Evolutionary conservation across 768 basidiomycete genomes (phyloP), one percentile per base, ranked within the genome.

Genomic region (Lactarius evosmus): DNA sequence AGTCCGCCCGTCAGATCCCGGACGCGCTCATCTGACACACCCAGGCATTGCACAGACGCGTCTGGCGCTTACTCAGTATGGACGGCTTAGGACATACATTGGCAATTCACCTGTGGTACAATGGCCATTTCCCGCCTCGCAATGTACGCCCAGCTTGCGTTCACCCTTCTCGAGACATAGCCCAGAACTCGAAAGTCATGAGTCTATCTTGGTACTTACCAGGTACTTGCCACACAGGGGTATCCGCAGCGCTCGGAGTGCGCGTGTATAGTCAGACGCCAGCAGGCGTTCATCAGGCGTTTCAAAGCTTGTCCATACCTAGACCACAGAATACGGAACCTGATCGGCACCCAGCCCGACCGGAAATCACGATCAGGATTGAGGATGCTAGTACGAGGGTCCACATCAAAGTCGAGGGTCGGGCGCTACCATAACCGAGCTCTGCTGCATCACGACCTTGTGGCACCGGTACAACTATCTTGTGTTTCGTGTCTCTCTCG

Each of bases 21-120:
- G 54, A 65, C 59, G 64, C 64, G 64, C 64, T 65, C 64, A 65
- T 61, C 59, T 65, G 64, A 65, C 49, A 65, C 49, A 11, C 46
- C 46, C 46, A 22, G 44, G 22, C 38, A 33, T 41, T 46, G 46
- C 38, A 56, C 51, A 17, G 30, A 61, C 63, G 59, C 64, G 64
- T 61, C 64, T 56, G 19, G 55, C 38, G 46, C 55, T 52, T 57
- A 46, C 58, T 51, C 27, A 19, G 32, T 60, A 40, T 60, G 54
- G 58, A 27, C 16, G 19, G 32, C 33, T 61, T 49, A 34, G 55
- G 32, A 30, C 25, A 36, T 30, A 8, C 33, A 53, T 59, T 63
- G 55, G 40, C 44, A 59, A 58, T 63, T 63, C 38, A 44, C 49
- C 62, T 22, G 12, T 27, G 25, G 16, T 44, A 52, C 29, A 36